Evolutionary conservation across 2,329 filamentous ascomycete species (phyloP), one percentile per base, ranked within the genome.

Genomic region (Claviceps humidiphila): DNA sequence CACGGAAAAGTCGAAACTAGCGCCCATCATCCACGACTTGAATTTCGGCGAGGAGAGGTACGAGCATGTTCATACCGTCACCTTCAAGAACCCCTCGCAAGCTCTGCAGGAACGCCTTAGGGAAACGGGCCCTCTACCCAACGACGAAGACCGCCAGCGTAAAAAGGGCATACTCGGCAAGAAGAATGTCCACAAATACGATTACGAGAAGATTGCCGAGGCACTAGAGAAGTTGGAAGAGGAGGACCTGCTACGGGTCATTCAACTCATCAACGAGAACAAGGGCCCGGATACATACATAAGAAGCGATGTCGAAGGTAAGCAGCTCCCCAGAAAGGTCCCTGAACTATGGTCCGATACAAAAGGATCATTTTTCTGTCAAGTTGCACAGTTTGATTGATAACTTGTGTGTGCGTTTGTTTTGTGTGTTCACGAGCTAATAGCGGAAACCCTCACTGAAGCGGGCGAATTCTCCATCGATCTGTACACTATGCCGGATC

Each of bases 391-490:
- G 50, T 46, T 54, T 42, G 60, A 59, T 66, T 67, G 63, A 64
- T 64, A 56, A n/a, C 26, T 5, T 44, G 5, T 55, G 3, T 45
- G 22, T 30, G 14, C 61, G 59, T 59, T 42, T 58, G 53, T 50
- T 44, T 45, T 61, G 59, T 59, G 47, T 59, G 53, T 50, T 42
- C 43, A 54, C 53, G 56, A 56, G 63, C 66, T 68, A 63, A 68
- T 62, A 66, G 59, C 61, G 56, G 51, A 64, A 62, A 58, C 68
- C 61, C 64, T 68, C 52, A 57, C 56, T 63, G 60, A 68, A 77
- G 89, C 90, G 64, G 93, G 93, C 63, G 93, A 98, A 71, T 98
- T 98, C 73, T 93, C 95, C 55, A 91, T 98, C 60, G 93, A 98
- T 64, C 78, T 98, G 54, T 97, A 95, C 72, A 97, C 93, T n/a